A percentile compares a stretch with the other conserved stretches of the same genome.
Evolutionary conservation across 176 grass and related monocot genomes (phyloP).

Genomic region (Elaeis guineensis): DNA sequence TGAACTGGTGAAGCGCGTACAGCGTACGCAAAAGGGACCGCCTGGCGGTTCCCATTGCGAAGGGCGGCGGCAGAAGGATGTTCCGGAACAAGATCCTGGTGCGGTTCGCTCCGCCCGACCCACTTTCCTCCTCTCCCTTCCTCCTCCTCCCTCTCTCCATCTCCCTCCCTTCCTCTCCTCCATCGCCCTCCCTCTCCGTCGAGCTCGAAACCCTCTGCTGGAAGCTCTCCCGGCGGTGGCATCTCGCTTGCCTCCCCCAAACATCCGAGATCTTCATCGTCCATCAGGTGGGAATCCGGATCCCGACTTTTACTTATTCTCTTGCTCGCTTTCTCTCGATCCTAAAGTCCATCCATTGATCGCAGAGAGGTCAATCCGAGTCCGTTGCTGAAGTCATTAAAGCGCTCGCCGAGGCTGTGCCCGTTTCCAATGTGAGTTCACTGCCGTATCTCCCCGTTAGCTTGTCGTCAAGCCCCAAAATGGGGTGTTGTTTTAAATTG

Average conservation of each 20-base stretch:
- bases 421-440: neutral
- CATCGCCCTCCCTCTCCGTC: slow-evolving; percentile 19
- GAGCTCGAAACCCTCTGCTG: slow-evolving; percentile 70
- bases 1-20: no score
- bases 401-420: neutral
- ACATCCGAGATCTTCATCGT: slow-evolving; percentile 41
- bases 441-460: neutral
- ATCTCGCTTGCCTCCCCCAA: slow-evolving; percentile 54
- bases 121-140: slow-evolving; percentile 17
- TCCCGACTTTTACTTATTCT: neutral
- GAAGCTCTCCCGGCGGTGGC: slow-evolving; percentile 50
- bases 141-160: neutral
- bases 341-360: neutral
- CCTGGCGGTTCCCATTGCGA: neutral
- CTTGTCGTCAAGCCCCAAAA: no score
- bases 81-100: slow-evolving; percentile 67
- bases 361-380: slow-evolving; percentile 7
- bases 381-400: neutral
- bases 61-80: slow-evolving; percentile 7
- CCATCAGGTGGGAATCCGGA: slow-evolving; percentile 35
- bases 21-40: no score
- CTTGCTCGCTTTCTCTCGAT: neutral
- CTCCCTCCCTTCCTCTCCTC: slow-evolving; percentile 27
- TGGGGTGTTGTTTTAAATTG: no score
- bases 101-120: slow-evolving; percentile 19